Evolutionary conservation across 1,139 yeast species (phyloP).

Genomic region (Suhomyces terraborum): DNA sequence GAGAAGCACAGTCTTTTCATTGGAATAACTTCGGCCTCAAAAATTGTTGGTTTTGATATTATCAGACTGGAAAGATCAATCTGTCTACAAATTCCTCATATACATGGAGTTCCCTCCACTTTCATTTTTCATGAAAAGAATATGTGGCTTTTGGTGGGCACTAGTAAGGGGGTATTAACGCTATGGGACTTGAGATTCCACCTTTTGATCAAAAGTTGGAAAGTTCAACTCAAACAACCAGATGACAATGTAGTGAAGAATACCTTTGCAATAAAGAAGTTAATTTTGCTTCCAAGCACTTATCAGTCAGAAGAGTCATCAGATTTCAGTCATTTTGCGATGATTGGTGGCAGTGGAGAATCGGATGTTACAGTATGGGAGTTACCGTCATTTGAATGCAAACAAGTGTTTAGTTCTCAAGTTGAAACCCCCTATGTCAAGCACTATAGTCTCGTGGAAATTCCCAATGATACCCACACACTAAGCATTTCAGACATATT

Average conservation of each 20-base stretch:
- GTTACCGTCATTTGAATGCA: slow-evolving; percentile 63
- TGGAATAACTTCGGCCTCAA: slow-evolving; percentile 55
- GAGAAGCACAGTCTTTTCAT: slow-evolving; percentile 32
- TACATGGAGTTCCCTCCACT: slow-evolving; percentile 66
- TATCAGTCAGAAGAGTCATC: slow-evolving; percentile 14
- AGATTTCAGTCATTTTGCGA: slow-evolving; percentile 37
- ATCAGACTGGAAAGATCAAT: slow-evolving; percentile 53
- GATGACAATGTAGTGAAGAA: slow-evolving; percentile 15
- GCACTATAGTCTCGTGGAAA: slow-evolving; percentile 34
- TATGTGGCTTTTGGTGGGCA: slow-evolving; percentile 73
- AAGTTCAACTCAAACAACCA: slow-evolving; percentile 33
- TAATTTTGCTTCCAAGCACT: slow-evolving; percentile 45
- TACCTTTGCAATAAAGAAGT: slow-evolving; percentile 43
- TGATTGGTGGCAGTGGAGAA: slow-evolving; percentile 67
- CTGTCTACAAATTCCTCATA: slow-evolving; percentile 54
- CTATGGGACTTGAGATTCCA: slow-evolving; percentile 83
- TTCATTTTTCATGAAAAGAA: slow-evolving; percentile 56
- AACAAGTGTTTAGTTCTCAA: slow-evolving; percentile 51
- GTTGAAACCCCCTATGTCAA: slow-evolving; percentile 34
- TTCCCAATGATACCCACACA: slow-evolving; percentile 26
- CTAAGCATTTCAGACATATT: slow-evolving; percentile 22
- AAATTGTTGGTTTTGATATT: slow-evolving; percentile 59
- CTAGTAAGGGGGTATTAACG: slow-evolving; percentile 68
- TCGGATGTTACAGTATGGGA: slow-evolving; percentile 77
- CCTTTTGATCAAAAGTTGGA: slow-evolving; percentile 62